Percentiles rank a stretch among this genome's conserved stretches.
These are phyloP conservation scores for Dioscorea dumetorum DNA, from an alignment of 106 monocot species.

Conservation along the genomic window DNA sequence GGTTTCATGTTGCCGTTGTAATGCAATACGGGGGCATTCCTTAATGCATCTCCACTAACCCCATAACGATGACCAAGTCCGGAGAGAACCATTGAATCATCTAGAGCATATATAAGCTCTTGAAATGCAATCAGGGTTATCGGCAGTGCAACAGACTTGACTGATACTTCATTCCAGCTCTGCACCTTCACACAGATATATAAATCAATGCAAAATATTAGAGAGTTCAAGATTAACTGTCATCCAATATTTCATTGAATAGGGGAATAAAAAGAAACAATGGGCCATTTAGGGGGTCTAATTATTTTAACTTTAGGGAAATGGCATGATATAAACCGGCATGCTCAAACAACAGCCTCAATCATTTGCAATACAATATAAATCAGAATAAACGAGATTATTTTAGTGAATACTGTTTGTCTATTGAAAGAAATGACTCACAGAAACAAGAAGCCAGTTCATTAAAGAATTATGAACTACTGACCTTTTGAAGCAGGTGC, in stretches of 20 bases:
- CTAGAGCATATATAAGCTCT: constrained; percentile 27
- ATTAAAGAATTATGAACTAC: background rate
- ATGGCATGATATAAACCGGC: too few species aligned
- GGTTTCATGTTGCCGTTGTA: constrained; percentile 30
- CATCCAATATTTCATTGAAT: background rate
- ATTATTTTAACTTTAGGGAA: too few species aligned
- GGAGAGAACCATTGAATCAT: constrained; percentile 19
- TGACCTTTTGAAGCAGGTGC: constrained; percentile 41
- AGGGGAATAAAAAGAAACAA: background rate
- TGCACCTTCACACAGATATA: constrained; percentile 15
- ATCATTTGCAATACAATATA: too few species aligned
- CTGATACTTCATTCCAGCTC: constrained; percentile 8
- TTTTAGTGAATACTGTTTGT: too few species aligned
- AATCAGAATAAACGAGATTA: too few species aligned
- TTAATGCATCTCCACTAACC: constrained; percentile 11
- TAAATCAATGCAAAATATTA: background rate
- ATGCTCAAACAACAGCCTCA: too few species aligned
- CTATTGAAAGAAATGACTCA: too few species aligned
- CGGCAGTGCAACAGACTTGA: constrained; percentile 28
- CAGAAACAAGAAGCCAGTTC: too few species aligned
- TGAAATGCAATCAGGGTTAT: constrained; percentile 27
- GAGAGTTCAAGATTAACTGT: too few species aligned
- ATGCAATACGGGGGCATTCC: constrained; percentile 18
- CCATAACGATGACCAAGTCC: constrained; percentile 34
- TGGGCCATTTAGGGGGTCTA: too few species aligned